phyloP scores from a whole-genome alignment of 1,284 basidiomycete species.

The Apiotrichum montevideense region DNA sequence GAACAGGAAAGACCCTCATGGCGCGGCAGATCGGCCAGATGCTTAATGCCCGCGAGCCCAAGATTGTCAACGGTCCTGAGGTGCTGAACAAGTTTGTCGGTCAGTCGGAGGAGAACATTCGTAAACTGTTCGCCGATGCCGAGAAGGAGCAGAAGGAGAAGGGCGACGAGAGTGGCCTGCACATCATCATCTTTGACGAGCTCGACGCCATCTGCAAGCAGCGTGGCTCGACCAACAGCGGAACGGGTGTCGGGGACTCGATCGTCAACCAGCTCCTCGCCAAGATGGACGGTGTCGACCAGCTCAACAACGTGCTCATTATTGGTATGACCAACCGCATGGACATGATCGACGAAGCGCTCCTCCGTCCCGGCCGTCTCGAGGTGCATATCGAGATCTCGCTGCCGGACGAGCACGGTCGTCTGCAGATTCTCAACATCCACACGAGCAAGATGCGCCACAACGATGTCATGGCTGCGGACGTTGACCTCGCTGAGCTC shows the following conservation, averaged over 20 bases:
- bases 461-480: conserved; percentile 82
- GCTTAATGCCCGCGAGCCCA: conserved; percentile 96
- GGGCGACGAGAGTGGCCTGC: conserved; percentile 94
- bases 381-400: conserved; percentile 99
- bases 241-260: conserved; percentile 97
- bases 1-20: conserved; percentile 97
- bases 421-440: conserved; percentile 89
- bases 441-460: conserved; percentile 91
- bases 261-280: conserved; percentile 98
- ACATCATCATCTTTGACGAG: conserved; percentile 99
- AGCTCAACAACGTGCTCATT: conserved; percentile 97
- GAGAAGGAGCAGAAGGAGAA: conserved; percentile 99
- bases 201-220: conserved; percentile 99
- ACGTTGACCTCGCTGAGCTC: conserved; percentile 81
- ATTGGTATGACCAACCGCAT: conserved; percentile 99
- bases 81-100: conserved; percentile 93
- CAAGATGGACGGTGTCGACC: conserved; percentile 99
- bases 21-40: conserved; percentile 99
- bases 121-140: conserved; percentile 95
- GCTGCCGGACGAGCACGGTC: conserved; percentile 87
- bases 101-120: conserved; percentile 96
- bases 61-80: conserved; percentile 98
- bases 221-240: conserved; percentile 75
- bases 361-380: conserved; percentile 93
- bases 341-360: conserved; percentile 99